Evolutionary conservation across 768 basidiomycete species (phyloP), one percentile per base, ranked within the genome.

Genomic region (Lactarius sanguifluus): DNA sequence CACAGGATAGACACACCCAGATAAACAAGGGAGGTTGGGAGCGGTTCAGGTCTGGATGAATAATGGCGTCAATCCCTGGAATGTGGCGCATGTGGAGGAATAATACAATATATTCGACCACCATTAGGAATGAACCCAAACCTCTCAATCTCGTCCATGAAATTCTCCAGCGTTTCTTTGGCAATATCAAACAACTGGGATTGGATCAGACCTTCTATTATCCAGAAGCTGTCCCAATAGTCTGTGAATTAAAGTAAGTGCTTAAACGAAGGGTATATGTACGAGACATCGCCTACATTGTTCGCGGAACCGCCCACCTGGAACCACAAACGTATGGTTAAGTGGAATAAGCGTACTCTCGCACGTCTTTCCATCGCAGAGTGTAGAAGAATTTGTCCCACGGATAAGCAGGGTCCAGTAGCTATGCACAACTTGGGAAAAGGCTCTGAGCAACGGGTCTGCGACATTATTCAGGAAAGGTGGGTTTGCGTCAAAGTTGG

Each of bases 51-150:
- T 96, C 89, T 91, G 54, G 23, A 47, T 9, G 1, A 9, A 50
- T 28, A 41, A 30, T 30, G 64, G 47, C 16, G 25, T 32, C 10
- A 30, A 36, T 30, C 38, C 20, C 10, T 20, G 8, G 47, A 15
- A 55, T 25, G 32, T 57, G 34, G 12, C 18, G 32, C 18, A 52
- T 36, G n/a, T 10, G 34, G 41, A 64, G 25, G 12, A 30, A 64
- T 20, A 18, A 7, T 71, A 89, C 89, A 97, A 73, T 97, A 97
- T 59, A 91, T 93, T 13, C 94, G 83, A 4, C 94, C 95, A 8
- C 96, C 96, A 72, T 97, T 98, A 1, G 96, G 96, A 68, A 98
- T 89, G 79, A 97, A 98, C 0, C 95, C 96, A 71, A 91, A 86
- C 28, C 75, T 73, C 47, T 90, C 86, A 56, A 98, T 79, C 74